phyloP scores from a whole-genome alignment of 1,284 basidiomycete species.

The Puccinia hordei region DNA sequence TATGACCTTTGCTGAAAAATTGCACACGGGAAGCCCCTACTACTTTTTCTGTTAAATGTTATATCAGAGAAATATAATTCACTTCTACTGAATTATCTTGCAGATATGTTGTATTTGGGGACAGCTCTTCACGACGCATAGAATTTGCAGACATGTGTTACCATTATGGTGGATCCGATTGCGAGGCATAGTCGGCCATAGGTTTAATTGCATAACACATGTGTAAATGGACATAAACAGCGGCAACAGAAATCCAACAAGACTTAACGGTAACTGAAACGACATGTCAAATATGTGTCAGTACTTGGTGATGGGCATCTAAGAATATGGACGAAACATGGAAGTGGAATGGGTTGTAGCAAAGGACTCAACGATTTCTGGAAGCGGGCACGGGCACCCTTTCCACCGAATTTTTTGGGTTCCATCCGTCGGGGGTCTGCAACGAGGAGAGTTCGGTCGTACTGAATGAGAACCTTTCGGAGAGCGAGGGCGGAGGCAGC shows the following conservation, averaged over 20 bases:
- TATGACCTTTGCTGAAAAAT: no score
- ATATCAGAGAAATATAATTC: no score
- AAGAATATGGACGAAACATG: background rate
- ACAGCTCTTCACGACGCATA: no score
- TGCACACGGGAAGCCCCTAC: no score
- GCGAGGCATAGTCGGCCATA: background rate
- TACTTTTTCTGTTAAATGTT: no score
- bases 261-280: slow-evolving; percentile 13
- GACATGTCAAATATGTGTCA: background rate
- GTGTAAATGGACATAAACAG: no score
- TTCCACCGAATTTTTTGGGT: slow-evolving; percentile 79
- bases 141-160: no score
- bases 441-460: slow-evolving; percentile 91
- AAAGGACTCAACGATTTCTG: slow-evolving; percentile 56
- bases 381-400: slow-evolving; percentile 59
- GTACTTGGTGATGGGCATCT: background rate
- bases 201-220: slow-evolving; percentile 1
- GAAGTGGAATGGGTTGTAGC: background rate
- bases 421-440: slow-evolving; percentile 98
- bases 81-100: no score
- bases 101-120: no score
- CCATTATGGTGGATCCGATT: no score
- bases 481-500: slow-evolving; percentile 93
- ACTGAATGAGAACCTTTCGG: slow-evolving; percentile 93
- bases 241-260: no score